Percentiles rank a stretch among this genome's conserved stretches.
Evolutionary conservation across 1,284 basidiomycete species (phyloP).

Genomic region (Naganishia albida): DNA sequence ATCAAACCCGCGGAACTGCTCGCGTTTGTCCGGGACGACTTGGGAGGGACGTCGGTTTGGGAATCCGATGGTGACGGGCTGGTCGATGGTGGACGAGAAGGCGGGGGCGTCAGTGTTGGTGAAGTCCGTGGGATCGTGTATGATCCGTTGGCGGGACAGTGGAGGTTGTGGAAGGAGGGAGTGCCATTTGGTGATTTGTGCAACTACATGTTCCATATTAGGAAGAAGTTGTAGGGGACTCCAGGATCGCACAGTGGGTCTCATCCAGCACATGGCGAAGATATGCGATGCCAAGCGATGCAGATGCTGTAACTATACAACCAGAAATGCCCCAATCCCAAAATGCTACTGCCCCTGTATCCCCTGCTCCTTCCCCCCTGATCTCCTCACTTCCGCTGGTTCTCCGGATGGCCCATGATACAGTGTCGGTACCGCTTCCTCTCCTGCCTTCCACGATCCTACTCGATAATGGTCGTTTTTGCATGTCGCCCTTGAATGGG

Average conservation of each 20-base stretch:
- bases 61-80: slow-evolving; percentile 47
- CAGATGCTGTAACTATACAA: slow-evolving; percentile 24
- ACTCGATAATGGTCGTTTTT: background rate
- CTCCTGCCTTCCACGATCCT: background rate
- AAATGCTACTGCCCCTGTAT: slow-evolving; percentile 7
- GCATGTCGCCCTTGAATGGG: too few relatives aligned
- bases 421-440: background rate
- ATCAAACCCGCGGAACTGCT: slow-evolving; percentile 87
- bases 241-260: background rate
- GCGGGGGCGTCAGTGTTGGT: slow-evolving; percentile 65
- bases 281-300: slow-evolving; percentile 4
- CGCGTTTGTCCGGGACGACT: slow-evolving; percentile 70
- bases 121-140: slow-evolving; percentile 82
- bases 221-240: slow-evolving; percentile 39
- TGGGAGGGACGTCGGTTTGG: slow-evolving; percentile 55
- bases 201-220: slow-evolving; percentile 54
- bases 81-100: slow-evolving; percentile 57
- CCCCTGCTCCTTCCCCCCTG: background rate
- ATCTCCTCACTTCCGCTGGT: background rate
- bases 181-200: slow-evolving; percentile 61
- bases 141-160: slow-evolving; percentile 71
- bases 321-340: slow-evolving; percentile 12
- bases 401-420: slow-evolving; percentile 1
- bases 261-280: background rate
- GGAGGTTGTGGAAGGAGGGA: slow-evolving; percentile 68